phyloP scores from a whole-genome alignment of 2,329 filamentous ascomycete genomes.

The Aspergillus intermedius region DNA sequence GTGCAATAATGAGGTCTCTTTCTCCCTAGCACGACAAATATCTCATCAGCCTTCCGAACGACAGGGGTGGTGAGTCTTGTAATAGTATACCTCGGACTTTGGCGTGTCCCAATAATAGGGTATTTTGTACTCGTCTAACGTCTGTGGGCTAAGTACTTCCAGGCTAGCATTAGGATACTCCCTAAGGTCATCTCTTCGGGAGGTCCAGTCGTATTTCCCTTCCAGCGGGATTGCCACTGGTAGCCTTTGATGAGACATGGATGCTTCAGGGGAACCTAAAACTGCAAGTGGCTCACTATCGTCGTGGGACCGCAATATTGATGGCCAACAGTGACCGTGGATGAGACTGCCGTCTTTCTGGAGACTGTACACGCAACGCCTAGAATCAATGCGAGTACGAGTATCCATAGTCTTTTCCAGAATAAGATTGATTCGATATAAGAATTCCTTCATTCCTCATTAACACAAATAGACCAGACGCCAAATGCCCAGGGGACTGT shows the following conservation, averaged over 20 bases:
- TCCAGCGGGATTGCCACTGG: not conserved
- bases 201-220: not conserved
- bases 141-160: not conserved
- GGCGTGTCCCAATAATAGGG: slow-evolving; percentile 2
- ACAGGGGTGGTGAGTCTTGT: no score
- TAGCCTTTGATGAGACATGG: not conserved
- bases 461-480: not conserved
- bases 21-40: not conserved
- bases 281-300: not conserved
- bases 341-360: slow-evolving; percentile 3
- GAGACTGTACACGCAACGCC: not conserved
- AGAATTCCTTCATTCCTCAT: not conserved
- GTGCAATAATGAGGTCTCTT: not conserved
- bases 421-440: not conserved
- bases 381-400: not conserved
- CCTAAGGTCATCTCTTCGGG: not conserved
- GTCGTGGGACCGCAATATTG: not conserved
- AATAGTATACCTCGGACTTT: not conserved
- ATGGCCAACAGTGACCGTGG: not conserved
- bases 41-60: no score
- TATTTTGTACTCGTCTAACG: slow-evolving; percentile 1
- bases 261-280: not conserved
- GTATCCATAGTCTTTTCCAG: no score
- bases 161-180: not conserved
- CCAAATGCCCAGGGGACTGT: not conserved